These are phyloP conservation scores for Dipteronia sinensis DNA, from an alignment of 345 rosid species.

Conservation along the genomic window DNA sequence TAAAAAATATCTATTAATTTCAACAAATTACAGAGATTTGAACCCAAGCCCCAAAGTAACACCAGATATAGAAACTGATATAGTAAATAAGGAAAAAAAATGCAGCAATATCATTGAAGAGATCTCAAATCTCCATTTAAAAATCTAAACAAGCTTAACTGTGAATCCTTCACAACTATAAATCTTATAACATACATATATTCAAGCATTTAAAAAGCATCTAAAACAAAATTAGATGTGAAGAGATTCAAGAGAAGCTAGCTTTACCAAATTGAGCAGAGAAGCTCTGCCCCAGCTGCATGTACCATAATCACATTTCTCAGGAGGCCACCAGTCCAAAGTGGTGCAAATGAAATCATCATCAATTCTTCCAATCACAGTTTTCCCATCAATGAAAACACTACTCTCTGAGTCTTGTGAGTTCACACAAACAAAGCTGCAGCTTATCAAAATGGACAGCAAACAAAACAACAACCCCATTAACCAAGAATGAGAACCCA, in stretches of 20 bases:
- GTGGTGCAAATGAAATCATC: slow-evolving; percentile 93
- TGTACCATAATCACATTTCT: slow-evolving; percentile 93
- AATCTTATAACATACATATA: too few relatives aligned
- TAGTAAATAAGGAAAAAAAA: too few relatives aligned
- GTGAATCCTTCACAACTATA: too few relatives aligned
- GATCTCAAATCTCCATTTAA: too few relatives aligned
- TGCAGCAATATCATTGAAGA: too few relatives aligned
- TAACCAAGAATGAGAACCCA: slow-evolving; percentile 38
- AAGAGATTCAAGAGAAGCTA: neutral
- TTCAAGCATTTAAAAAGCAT: too few relatives aligned
- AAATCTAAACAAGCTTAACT: too few relatives aligned
- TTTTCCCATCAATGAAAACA: slow-evolving; percentile 53
- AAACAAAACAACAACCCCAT: slow-evolving; percentile 38
- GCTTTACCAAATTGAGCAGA: slow-evolving; percentile 78
- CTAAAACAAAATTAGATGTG: too few relatives aligned
- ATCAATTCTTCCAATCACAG: slow-evolving; percentile 67
- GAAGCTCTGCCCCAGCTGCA: slow-evolving; percentile 91
- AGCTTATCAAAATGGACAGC: slow-evolving; percentile 28
- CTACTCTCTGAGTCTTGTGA: slow-evolving; percentile 43
- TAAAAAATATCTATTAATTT: neutral
- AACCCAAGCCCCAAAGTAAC: too few relatives aligned
- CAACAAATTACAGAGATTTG: too few relatives aligned
- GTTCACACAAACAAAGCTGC: slow-evolving; percentile 19
- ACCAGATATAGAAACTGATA: too few relatives aligned
- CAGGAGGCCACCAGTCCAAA: slow-evolving; percentile 99